Evolutionary conservation across 2,329 filamentous ascomycete species (phyloP).

Genomic region (Fusarium guadeloupense): DNA sequence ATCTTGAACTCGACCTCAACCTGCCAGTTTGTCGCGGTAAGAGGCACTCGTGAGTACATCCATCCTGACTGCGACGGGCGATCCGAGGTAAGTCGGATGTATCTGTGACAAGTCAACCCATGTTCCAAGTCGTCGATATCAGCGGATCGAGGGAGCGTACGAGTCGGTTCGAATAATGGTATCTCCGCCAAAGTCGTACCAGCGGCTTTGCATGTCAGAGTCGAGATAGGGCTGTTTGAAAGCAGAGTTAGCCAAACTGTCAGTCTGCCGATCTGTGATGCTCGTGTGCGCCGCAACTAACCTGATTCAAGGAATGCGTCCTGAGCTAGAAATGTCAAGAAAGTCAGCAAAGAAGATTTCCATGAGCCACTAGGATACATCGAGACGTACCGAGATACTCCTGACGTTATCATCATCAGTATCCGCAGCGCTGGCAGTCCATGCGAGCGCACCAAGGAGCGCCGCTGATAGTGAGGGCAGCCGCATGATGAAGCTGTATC

Average conservation of each 20-base stretch:
- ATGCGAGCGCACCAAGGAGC: slow-evolving; percentile 61
- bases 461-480: slow-evolving; percentile 57
- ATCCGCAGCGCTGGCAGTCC: slow-evolving; percentile 59
- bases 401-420: slow-evolving; percentile 58
- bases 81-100: slow-evolving; percentile 92
- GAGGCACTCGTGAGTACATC: slow-evolving; percentile 91
- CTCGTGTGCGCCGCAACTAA: slow-evolving; percentile 58
- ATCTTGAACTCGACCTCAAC: slow-evolving; percentile 97
- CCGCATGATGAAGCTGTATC: slow-evolving; percentile 54
- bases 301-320: slow-evolving; percentile 84
- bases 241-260: slow-evolving; percentile 36
- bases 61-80: slow-evolving; percentile 90
- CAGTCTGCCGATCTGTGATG: slow-evolving; percentile 22
- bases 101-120: slow-evolving; percentile 61
- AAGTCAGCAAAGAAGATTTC: slow-evolving; percentile 31
- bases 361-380: neutral
- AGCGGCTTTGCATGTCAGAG: slow-evolving; percentile 96
- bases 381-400: slow-evolving; percentile 59
- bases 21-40: slow-evolving; percentile 99
- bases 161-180: slow-evolving; percentile 80
- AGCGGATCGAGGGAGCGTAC: slow-evolving; percentile 55
- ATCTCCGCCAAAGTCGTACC: slow-evolving; percentile 99
- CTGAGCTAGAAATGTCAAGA: slow-evolving; percentile 68
- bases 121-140: slow-evolving; percentile 14
- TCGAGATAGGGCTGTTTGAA: slow-evolving; percentile 86